Evolutionary conservation across 257 asterid genomes (phyloP).

Genomic region (Hygrophila difformis): DNA sequence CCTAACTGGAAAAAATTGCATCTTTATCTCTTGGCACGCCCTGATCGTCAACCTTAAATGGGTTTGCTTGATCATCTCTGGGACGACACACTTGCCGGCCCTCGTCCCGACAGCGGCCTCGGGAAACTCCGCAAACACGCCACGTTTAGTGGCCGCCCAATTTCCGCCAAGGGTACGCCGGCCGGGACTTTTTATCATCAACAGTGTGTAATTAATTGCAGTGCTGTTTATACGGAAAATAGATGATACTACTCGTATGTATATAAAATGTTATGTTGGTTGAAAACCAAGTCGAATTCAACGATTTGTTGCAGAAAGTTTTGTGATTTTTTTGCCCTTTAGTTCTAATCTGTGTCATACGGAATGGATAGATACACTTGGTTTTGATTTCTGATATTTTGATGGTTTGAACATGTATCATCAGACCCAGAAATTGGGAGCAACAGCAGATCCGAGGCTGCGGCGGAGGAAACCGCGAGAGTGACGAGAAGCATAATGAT

Average conservation of each 20-base stretch:
- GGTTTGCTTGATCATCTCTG: constrained; percentile 69
- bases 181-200: constrained; percentile 7
- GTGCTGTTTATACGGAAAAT: no score
- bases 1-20: no score
- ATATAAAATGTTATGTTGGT: no score
- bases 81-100: constrained; percentile 84
- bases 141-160: constrained; percentile 41
- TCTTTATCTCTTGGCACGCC: no score
- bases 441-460: constrained; percentile 33
- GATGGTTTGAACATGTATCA: background rate
- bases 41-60: no score
- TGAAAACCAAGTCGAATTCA: background rate
- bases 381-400: no score
- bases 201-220: no score
- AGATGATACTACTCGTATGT: no score
- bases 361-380: no score
- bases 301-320: background rate
- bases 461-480: constrained; percentile 41
- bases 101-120: constrained; percentile 65
- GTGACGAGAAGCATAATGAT: constrained; percentile 96
- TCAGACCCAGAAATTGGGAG: constrained; percentile 41
- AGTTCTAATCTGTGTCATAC: no score
- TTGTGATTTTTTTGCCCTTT: background rate
- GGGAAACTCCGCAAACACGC: constrained; percentile 56
- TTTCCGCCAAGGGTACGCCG: constrained; percentile 60